Base-by-base conservation (phyloP, 371 early-diverging fungal species). In the Circinella minor region DNA sequence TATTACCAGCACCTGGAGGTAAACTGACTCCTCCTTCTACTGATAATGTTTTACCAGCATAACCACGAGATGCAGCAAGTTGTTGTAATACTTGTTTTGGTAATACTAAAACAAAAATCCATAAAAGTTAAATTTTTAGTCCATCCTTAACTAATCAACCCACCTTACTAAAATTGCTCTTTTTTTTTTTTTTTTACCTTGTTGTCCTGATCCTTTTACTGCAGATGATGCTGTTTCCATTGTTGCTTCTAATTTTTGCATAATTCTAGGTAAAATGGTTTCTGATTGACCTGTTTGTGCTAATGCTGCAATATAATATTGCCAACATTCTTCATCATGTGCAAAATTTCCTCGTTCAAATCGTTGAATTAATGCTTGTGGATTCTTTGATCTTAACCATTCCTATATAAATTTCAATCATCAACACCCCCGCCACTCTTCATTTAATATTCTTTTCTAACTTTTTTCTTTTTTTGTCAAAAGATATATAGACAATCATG, bases 291-390 rank as follows among this genome's bases (percentile, higher is more conserved):
- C 90, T 9, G 86, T 84, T 62, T 86, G 83, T 47, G 90, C 90
- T 66, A 93, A 71, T 10, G 94, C 93, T 36, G 85, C 82, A 38
- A 91, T 86, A 68, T 94, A 94, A 55, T 83, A 82, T 66, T 90
- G 91, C 79, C 90, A 81, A 27, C 89, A 84, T 51, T 88, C 87
- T 66, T 92, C 86, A 61, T 93, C 86, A 43, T 83, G 86, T 0
- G 87, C 88, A 72, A 84, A 85, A 38, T 85, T 82, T 37, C 89
- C 90, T 18, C 85, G 84, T 70, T 93, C 94, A 73, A 93, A 88
- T 27, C 93, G 85, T n/a, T 87, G 72, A 63, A 93, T 84, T 14
- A 93, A 86, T 27, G 84, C 82, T 57, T 79, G 72, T n/a, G 88
- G 88, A 70, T 88, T 86, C 66, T 90, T 91, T 17, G 87, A 67